Evolutionary conservation across 495 filamentous ascomycete species (phyloP), one percentile per base, ranked within the genome.

Genomic region (Penicillium coprophilum): DNA sequence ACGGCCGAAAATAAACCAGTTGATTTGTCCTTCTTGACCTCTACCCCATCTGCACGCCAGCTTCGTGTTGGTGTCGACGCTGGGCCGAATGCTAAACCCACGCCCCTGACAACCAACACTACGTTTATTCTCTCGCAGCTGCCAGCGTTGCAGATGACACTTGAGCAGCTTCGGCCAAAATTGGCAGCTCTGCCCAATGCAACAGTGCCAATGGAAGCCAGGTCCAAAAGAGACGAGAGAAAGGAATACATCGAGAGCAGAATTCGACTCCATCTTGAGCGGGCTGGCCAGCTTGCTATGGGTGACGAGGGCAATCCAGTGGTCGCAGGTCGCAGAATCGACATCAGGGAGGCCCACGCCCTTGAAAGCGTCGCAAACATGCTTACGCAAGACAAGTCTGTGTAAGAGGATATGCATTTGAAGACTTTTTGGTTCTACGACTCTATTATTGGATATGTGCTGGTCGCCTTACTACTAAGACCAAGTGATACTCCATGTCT

Each of bases 101-200:
- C 66, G 12, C 79, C 49, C 76, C 71, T 94, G 0, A 86, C 85
- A 13, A 92, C 89, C 0, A 87, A 90, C 6, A 85, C 91, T 0
- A 83, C 82, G 3, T 97, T 96, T 66, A 85, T 87, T 4, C 71
- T 91, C 17, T 87, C 86, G 1, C 94, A 98, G 70, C 78, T 97
- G 11, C 88, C 89, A 11, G 83, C 87, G 0, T 78, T 98, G 27
- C 83, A 90, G 50, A 73, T 81, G 4, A 74, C 91, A 4, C 77
- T 91, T 0, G 74, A 77, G 3, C 74, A 82, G 21, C 70, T 98
- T 50, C 76, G 85, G 19, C 83, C 82, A 0, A 80, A 85, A 57
- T 62, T 86, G 65, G 75, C 80, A 2, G 75, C 78, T 4, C 63
- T 92, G 27, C 75, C 71, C 1, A 63, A 71, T 8, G 61, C 66